Conservation (phyloP, 2,329 filamentous ascomycete genomes). For the Trichoderma simmonsii region DNA sequence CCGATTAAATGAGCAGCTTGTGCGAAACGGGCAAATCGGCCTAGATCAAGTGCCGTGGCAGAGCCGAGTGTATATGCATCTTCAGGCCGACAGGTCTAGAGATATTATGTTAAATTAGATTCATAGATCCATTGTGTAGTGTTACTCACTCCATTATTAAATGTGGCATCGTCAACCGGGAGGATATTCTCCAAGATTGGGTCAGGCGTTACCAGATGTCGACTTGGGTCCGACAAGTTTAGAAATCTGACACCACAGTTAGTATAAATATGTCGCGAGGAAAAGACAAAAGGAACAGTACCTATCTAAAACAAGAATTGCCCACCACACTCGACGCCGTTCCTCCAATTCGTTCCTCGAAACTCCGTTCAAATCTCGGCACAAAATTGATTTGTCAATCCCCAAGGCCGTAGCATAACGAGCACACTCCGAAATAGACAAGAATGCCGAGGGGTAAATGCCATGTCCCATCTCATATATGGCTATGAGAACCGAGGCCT, state of each 20-base stretch:
- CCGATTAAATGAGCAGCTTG: slow-evolving; percentile 19
- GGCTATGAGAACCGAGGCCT: slow-evolving; percentile 6
- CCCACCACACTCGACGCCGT: slow-evolving; percentile 13
- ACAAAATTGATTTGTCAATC: background rate
- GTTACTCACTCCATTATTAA: slow-evolving; percentile 7
- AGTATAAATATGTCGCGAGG: background rate
- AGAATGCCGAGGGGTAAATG: slow-evolving; percentile 11
- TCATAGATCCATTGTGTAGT: background rate
- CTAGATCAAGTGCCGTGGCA: slow-evolving; percentile 6
- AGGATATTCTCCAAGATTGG: slow-evolving; percentile 15
- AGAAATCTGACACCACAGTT: background rate
- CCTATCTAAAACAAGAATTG: slow-evolving; percentile 14
- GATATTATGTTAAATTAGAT: background rate
- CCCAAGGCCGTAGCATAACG: slow-evolving; percentile 12
- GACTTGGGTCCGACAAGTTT: slow-evolving; percentile 14
- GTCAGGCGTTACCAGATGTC: slow-evolving; percentile 17
- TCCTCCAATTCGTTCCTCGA: slow-evolving; percentile 14
- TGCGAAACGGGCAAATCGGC: slow-evolving; percentile 19
- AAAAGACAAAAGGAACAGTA: background rate
- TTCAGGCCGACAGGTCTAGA: background rate
- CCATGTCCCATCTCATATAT: slow-evolving; percentile 17
- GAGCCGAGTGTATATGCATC: slow-evolving; percentile 9
- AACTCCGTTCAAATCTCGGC: background rate
- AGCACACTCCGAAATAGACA: slow-evolving; percentile 11
- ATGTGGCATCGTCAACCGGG: slow-evolving; percentile 15